Conservation (phyloP, 768 basidiomycete species). For the Sarcomyxa edulis region DNA sequence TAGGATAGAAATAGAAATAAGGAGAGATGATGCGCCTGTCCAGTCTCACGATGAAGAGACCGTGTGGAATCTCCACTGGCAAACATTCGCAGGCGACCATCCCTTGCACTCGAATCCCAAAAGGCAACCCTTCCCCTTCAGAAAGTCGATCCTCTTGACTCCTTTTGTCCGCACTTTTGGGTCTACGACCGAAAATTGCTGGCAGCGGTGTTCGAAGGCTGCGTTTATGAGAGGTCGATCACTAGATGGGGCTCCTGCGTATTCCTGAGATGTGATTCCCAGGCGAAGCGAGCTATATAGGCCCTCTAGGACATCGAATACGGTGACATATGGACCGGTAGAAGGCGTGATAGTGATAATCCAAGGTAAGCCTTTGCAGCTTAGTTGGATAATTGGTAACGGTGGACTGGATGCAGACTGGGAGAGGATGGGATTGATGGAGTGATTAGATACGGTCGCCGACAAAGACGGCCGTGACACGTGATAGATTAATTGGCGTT, state of each 20-base stretch:
- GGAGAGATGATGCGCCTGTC: no score
- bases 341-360: conserved; percentile 4
- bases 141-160: conserved; percentile 51
- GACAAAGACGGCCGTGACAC: no score
- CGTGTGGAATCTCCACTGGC: no score
- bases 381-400: conserved; percentile 11
- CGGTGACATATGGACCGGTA: conserved; percentile 7
- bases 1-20: no score
- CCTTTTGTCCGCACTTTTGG: conserved; percentile 39
- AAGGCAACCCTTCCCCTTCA: conserved; percentile 30
- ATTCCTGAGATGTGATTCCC: conserved; percentile 35
- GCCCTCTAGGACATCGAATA: conserved; percentile 38
- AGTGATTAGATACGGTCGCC: no score
- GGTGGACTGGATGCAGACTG: conserved; percentile 41
- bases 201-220: conserved; percentile 37
- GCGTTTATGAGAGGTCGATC: conserved; percentile 27
- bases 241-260: conserved; percentile 23
- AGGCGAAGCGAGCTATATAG: conserved; percentile 40
- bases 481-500: conserved; percentile 32
- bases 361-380: conserved; percentile 2
- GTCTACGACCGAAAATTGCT: conserved; percentile 20
- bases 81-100: no score
- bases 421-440: no score
- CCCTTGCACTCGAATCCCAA: conserved; percentile 32
- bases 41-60: no score